Base-by-base conservation (phyloP, 2,329 filamentous ascomycete genomes). In the Sarocladium oryzae region DNA sequence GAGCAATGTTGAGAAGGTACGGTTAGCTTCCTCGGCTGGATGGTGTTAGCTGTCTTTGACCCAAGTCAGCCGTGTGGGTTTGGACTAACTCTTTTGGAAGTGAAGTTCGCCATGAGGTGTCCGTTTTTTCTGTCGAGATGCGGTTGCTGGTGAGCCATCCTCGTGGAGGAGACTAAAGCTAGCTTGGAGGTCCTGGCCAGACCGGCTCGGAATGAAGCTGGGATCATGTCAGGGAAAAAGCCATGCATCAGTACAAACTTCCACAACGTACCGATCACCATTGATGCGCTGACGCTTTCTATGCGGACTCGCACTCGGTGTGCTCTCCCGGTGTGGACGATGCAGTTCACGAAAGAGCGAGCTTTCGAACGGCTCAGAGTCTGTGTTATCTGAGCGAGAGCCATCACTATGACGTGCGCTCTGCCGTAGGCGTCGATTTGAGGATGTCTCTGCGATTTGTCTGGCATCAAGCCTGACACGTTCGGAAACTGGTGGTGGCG, bases 171-270 rank as follows among this genome's bases (percentile, higher is more conserved):
- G 74, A 64, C 85, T 96, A 69, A 93, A 97, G 67, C 90, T 95
- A 50, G 92, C 90, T 65, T 92, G 88, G 21, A 97, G 75, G 68
- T 99, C 93, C 67, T 96, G 90, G 5, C 92, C 93, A 57, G 91
- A 86, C 37, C 93, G 82, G 60, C 93, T 95, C 24, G 93, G 93
- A 58, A 99, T 97, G 66, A 99, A 99, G 61, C 93, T 95, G 64
- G 53, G 49, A 32, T 16, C 41, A 38, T 45, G 57, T 66, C n/a
- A 45, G 40, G 26, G 5, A 30, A 4, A 26, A 9, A 15, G 10
- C 2, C 9, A 30, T 37, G 3, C 21, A 50, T n/a, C 35, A 37
- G 4, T 6, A 48, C 1, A 35, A 33, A 21, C 4, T 40, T 13
- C 16, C 7, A 30, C 28, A 35, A 64, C 63, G 37, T 56, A 88